Base-by-base conservation (phyloP, 768 basidiomycete species). In the Termitomyces sp. region DNA sequence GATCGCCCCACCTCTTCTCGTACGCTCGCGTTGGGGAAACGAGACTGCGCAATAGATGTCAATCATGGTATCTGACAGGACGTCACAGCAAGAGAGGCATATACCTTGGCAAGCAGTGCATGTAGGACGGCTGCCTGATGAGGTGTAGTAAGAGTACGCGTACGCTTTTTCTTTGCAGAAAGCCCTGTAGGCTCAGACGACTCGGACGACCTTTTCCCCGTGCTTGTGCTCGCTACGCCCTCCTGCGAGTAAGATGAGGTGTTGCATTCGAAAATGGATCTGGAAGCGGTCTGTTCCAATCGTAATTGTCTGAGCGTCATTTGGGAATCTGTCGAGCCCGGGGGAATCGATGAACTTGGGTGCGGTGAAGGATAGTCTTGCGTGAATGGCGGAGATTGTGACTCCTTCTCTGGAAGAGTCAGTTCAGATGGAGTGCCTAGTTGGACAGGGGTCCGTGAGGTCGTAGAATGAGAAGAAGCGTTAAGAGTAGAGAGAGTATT, bases 91-190 rank as follows among this genome's bases (percentile, higher is more conserved):
- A 18, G 12, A 53, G 18, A 41, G n/a, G 58, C 24, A 36, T 61
- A 64, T 74, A 93, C 92, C 85, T 93, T 86, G 34, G 89, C 88
- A n/a, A 94, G 81, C 48, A 94, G 80, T 5, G 88, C 88, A 65
- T 93, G 91, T 20, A 94, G 78, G n/a, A 92, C 91, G 13, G 89
- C 88, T 56, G 92, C 86, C 69, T 94, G 92, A 67, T 93, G 89
- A 8, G 92, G 90, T 9, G 92, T 94, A 42, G 92, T 94, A 57
- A 94, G 76, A 27, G 88, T 90, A 49, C 89, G 78, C 33, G 92
- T 94, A 57, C 92, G 81, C 67, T 91, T 92, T 73, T 90, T 90
- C 79, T 91, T 91, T 61, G 83, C 80, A 51, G 83, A 83, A 31
- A 75, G 66, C 30, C 69, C 67, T 20, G 76, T 53, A n/a, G 67